Conservation (phyloP, 2,329 filamentous ascomycete species). For the Ophiostoma montium region DNA sequence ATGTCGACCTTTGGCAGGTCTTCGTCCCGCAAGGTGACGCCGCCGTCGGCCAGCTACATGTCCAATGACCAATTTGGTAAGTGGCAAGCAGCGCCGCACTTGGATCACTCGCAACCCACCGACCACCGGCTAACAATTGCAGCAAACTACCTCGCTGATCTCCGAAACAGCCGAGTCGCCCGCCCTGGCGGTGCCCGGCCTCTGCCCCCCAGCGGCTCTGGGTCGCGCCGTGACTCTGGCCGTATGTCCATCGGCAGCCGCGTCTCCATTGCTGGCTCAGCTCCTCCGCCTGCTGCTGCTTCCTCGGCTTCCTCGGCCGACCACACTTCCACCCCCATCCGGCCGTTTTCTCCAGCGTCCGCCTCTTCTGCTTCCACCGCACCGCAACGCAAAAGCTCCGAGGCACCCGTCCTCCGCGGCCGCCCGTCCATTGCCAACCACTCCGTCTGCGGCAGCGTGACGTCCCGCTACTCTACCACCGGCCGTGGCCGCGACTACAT, state of each 20-base stretch:
- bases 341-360: not conserved
- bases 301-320: too few relatives aligned
- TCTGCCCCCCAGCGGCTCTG: slow-evolving; percentile 27
- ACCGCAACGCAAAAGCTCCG: slow-evolving; percentile 15
- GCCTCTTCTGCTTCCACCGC: slow-evolving; percentile 14
- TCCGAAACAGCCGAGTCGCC: slow-evolving; percentile 52
- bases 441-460: slow-evolving; percentile 32
- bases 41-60: slow-evolving; percentile 51
- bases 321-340: not conserved
- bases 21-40: slow-evolving; percentile 21
- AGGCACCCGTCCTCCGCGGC: not conserved
- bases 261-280: slow-evolving; percentile 1
- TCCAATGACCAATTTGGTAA: slow-evolving; percentile 49
- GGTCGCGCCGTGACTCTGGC: slow-evolving; percentile 7
- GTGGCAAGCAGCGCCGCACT: not conserved
- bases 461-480: slow-evolving; percentile 36
- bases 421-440: slow-evolving; percentile 18
- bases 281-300: not conserved
- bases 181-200: slow-evolving; percentile 61
- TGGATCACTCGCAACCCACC: not conserved
- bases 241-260: slow-evolving; percentile 4
- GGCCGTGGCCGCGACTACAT: slow-evolving; percentile 37
- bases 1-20: slow-evolving; percentile 18
- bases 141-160: slow-evolving; percentile 58
- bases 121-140: not conserved